These are phyloP conservation scores for Lodderomyces elongisporus DNA, from an alignment of 1,139 yeast genomes.

Conservation along the genomic window DNA sequence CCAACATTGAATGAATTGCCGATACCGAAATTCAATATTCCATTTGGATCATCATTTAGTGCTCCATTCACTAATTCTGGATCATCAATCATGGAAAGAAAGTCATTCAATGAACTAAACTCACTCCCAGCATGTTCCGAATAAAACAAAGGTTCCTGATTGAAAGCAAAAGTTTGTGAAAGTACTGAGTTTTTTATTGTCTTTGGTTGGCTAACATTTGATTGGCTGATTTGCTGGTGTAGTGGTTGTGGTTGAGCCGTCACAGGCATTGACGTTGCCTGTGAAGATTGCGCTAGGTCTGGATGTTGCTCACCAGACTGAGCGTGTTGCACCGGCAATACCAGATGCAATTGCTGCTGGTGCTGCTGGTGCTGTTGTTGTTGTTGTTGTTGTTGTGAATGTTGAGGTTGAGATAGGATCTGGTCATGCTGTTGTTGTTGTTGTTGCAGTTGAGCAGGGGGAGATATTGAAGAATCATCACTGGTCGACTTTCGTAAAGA, in stretches of 20 bases:
- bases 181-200: slow-evolving; percentile 27
- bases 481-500: slow-evolving; percentile 15
- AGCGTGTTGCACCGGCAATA: too few relatives aligned
- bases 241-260: slow-evolving; percentile 9
- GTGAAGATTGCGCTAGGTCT: neutral
- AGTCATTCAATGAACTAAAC: slow-evolving; percentile 84
- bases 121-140: slow-evolving; percentile 94
- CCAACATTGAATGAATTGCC: slow-evolving; percentile 6
- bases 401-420: slow-evolving; percentile 6
- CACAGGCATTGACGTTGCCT: slow-evolving; percentile 1
- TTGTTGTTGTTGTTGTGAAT: slow-evolving; percentile 1
- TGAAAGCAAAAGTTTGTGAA: slow-evolving; percentile 43
- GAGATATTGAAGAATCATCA: neutral
- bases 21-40: slow-evolving; percentile 17
- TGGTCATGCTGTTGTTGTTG: slow-evolving; percentile 7
- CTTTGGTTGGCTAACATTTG: too few relatives aligned
- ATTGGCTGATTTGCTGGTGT: slow-evolving; percentile 5
- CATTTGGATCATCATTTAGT: slow-evolving; percentile 30
- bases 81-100: slow-evolving; percentile 85
- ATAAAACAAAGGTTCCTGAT: slow-evolving; percentile 72
- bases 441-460: neutral
- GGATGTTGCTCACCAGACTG: slow-evolving; percentile 1
- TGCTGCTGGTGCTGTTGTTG: slow-evolving; percentile 1
- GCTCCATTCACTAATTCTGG: slow-evolving; percentile 59
- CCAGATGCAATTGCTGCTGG: slow-evolving; percentile 1